A percentile compares a stretch with the other conserved stretches of the same genome.
Evolutionary conservation across 305 asterid species (phyloP).

Genomic region (Solanum aculeatissimum): DNA sequence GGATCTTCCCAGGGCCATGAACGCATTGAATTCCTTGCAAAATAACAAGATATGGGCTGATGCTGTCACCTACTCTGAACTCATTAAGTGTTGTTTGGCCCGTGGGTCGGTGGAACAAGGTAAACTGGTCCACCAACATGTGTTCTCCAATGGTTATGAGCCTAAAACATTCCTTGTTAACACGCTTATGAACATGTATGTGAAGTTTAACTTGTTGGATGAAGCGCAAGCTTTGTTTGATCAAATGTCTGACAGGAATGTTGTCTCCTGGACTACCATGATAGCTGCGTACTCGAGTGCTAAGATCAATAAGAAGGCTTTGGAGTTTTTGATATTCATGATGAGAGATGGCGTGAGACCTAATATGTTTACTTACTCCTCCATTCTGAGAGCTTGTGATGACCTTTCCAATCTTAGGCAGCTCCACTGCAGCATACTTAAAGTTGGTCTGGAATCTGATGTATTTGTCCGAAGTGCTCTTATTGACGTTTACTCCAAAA

Average conservation of each 20-base stretch:
- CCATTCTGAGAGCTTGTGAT: conserved; percentile 59
- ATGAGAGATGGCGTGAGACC: conserved; percentile 60
- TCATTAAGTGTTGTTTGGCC: conserved; percentile 64
- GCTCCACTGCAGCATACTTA: conserved; percentile 46
- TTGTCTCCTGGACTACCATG: conserved; percentile 66
- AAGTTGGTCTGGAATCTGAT: conserved; percentile 61
- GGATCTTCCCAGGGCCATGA: conserved; percentile 51
- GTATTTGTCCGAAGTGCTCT: conserved; percentile 71
- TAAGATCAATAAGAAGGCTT: conserved; percentile 27
- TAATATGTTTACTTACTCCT: conserved; percentile 69
- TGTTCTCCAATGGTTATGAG: conserved; percentile 49
- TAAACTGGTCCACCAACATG: conserved; percentile 38
- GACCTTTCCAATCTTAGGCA: conserved; percentile 26
- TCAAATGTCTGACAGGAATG: conserved; percentile 47
- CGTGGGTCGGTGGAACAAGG: conserved; percentile 41
- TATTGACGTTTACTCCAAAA: conserved; percentile 49
- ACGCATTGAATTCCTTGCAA: conserved; percentile 41
- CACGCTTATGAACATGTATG: conserved; percentile 57
- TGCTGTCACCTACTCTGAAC: conserved; percentile 47
- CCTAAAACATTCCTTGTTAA: conserved; percentile 62
- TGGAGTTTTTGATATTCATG: conserved; percentile 53
- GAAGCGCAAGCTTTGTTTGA: conserved; percentile 51
- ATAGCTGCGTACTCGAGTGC: conserved; percentile 46
- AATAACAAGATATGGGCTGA: conserved; percentile 39
- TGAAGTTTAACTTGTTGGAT: conserved; percentile 41